These are phyloP conservation scores for Malassezia japonica DNA, from an alignment of 1,284 basidiomycete genomes.

Conservation along the genomic window DNA sequence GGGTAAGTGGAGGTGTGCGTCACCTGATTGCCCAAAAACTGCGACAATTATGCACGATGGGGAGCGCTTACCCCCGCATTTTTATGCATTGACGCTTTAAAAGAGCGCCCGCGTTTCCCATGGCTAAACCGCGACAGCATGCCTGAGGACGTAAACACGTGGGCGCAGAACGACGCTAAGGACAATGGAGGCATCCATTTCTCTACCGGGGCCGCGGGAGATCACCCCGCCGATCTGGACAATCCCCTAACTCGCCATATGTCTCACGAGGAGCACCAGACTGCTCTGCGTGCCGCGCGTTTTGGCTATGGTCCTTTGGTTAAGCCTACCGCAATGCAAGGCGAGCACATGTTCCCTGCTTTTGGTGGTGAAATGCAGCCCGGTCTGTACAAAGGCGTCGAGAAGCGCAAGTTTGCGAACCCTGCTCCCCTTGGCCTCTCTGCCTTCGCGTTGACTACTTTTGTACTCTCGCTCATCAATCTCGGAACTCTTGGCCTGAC, in stretches of 20 bases:
- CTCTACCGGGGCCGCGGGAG: too few relatives aligned
- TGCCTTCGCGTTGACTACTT: constrained; percentile 52
- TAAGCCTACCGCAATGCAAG: background rate
- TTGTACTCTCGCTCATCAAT: constrained; percentile 52
- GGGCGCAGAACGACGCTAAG: too few relatives aligned
- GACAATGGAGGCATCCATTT: too few relatives aligned
- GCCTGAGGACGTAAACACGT: too few relatives aligned
- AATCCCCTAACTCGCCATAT: background rate
- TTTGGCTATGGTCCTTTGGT: constrained; percentile 11
- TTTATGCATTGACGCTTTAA: too few relatives aligned
- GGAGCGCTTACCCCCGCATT: too few relatives aligned
- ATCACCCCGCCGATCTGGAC: too few relatives aligned
- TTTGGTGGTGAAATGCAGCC: constrained; percentile 18
- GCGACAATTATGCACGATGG: too few relatives aligned
- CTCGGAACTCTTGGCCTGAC: constrained; percentile 37
- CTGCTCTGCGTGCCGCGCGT: background rate
- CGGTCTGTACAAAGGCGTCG: constrained; percentile 1
- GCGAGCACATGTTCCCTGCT: background rate
- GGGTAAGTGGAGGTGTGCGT: too few relatives aligned
- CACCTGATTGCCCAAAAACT: too few relatives aligned
- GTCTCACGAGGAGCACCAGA: background rate
- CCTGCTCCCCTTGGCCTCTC: constrained; percentile 53
- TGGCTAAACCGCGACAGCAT: too few relatives aligned
- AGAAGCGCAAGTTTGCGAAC: constrained; percentile 51
- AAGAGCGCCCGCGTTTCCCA: too few relatives aligned